Base-by-base conservation (phyloP, 75 land plant species). In the Adiantum capillusveneris region DNA sequence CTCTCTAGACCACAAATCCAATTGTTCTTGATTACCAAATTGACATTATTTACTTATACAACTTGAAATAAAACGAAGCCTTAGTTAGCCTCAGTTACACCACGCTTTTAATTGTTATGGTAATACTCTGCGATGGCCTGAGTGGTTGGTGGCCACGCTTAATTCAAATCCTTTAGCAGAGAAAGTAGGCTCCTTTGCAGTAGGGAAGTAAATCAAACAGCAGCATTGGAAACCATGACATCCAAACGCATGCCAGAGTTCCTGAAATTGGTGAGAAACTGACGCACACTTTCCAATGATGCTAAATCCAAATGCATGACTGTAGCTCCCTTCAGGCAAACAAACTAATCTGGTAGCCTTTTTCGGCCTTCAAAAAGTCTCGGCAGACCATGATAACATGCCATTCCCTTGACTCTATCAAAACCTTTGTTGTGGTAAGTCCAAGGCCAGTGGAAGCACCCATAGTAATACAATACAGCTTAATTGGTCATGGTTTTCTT, bases 371-470 rank as follows among this genome's bases (percentile, higher is more conserved):
- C 62, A 90, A 81, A 69, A 95, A 95, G 63, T 95, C 97, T 41
- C 99, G 77, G 81, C 99, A 95, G 20, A 97, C 99, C 99, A 95
- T 90, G 29, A 84, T 65, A 9, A 95, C 74, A 43, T 95, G 80
- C 97, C 97, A 95, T 58, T 87, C 75, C 6, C 92, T 97, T 24
- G 81, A 72, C 36, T 90, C 92, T 11, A 84, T 97, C 17, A 95
- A 68, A 11, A 87, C 85, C 74, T 84, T 90, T 37, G 99, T 88
- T 14, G 99, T 79, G 26, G 99, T 92, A 12, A 94, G 76, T 18
- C 98, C 98, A 17, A 94, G 68, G n/a, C 99, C 96, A 19, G 99
- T 90, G 13, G 96, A 95, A 55, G 99, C 97, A 9, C 98, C 96
- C 0, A 96, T 94, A 55, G 90, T 67, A 1, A 94, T 57, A 18